These are phyloP conservation scores for Moelleriella libera DNA, from an alignment of 2,329 filamentous ascomycete species.

Conservation along the genomic window DNA sequence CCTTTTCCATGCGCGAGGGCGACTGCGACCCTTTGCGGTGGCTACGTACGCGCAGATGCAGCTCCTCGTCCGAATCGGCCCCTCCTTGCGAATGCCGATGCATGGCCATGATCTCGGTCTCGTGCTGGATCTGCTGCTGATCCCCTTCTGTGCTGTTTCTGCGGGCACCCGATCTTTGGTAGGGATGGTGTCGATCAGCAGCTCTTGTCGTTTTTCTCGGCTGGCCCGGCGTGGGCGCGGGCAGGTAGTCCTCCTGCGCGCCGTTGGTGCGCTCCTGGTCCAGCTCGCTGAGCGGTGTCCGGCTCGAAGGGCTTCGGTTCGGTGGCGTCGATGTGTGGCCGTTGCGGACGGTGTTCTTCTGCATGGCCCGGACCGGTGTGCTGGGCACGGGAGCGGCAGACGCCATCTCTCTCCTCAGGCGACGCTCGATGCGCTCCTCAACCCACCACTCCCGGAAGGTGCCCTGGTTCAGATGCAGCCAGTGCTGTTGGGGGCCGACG, in stretches of 20 bases:
- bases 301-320: conserved; percentile 59
- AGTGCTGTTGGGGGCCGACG: conserved; percentile 95
- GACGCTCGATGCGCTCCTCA: conserved; percentile 67
- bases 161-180: conserved; percentile 40
- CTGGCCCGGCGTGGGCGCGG: conserved; percentile 89
- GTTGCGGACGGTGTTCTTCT: conserved; percentile 44
- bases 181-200: conserved; percentile 62
- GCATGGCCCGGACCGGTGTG: conserved; percentile 48
- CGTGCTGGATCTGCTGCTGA: conserved; percentile 25
- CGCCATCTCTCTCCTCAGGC: conserved; percentile 45
- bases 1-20: conserved; percentile 45
- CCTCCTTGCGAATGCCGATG: conserved; percentile 44
- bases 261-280: conserved; percentile 61
- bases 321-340: conserved; percentile 71
- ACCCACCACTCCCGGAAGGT: conserved; percentile 99
- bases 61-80: conserved; percentile 69
- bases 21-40: conserved; percentile 52
- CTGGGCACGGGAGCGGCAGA: conserved; percentile 34
- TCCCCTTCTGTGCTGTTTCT: conserved; percentile 25
- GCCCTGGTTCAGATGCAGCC: conserved; percentile 93
- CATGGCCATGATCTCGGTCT: conserved; percentile 46
- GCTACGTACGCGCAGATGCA: conserved; percentile 59
- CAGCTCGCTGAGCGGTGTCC: conserved; percentile 86
- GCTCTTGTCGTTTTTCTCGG: conserved; percentile 76
- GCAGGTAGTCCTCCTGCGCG: conserved; percentile 79